Percentiles rank a stretch among this genome's conserved stretches.
These are phyloP conservation scores for Leishmania mexicana DNA, from an alignment of 208 protist genomes.

Conservation along the genomic window DNA sequence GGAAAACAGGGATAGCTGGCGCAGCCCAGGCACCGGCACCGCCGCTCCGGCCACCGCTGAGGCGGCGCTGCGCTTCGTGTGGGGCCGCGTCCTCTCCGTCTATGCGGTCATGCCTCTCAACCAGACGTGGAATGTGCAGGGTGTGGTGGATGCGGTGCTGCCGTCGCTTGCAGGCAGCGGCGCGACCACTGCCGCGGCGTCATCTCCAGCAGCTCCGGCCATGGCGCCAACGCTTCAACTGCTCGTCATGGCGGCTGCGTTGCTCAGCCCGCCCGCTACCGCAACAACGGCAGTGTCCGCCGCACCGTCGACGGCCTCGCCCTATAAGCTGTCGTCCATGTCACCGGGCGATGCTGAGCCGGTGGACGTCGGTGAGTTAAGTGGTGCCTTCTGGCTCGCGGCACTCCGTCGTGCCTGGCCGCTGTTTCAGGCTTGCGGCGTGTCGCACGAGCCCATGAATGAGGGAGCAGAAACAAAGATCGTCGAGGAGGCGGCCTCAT, in stretches of 20 bases:
- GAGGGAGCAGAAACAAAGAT: not conserved
- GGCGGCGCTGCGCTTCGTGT: conserved; percentile 36
- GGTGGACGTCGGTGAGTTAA: not conserved
- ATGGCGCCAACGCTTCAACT: conserved; percentile 27
- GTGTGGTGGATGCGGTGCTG: conserved; percentile 63
- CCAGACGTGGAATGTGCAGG: conserved; percentile 65
- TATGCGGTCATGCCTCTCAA: conserved; percentile 73
- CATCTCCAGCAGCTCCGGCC: not conserved
- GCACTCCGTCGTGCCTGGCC: conserved; percentile 21
- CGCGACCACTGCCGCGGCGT: not conserved
- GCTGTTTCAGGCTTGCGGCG: conserved; percentile 4
- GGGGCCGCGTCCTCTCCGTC: conserved; percentile 49
- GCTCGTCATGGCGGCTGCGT: conserved; percentile 50
- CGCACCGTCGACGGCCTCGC: not conserved
- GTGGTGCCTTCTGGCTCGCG: conserved; percentile 3
- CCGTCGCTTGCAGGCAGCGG: conserved; percentile 7
- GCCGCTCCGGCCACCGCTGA: not conserved
- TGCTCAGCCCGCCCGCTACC: conserved; percentile 47
- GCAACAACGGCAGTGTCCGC: not conserved
- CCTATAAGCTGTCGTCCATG: not conserved
- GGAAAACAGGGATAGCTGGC: conserved; percentile 12
- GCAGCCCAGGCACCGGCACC: not conserved
- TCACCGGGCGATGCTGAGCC: not conserved
- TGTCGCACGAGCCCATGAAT: not conserved
- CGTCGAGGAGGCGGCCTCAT: not conserved